Percentiles rank a stretch among this genome's conserved stretches.
Conservation (phyloP, 306 rosid species). For the Castanea crenata region DNA sequence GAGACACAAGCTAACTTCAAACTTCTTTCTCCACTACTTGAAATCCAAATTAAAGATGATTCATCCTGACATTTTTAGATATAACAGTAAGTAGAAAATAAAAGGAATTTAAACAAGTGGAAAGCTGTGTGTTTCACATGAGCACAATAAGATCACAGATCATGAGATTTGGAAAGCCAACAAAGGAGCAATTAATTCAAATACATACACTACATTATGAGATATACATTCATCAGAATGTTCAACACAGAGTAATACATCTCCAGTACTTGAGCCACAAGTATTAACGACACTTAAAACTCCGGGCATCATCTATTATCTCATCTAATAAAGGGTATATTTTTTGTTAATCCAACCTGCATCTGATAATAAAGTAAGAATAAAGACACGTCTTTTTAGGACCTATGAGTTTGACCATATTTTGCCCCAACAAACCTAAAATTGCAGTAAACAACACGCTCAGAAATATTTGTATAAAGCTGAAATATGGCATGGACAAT, state of each 20-base stretch:
- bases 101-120: conserved; percentile 16
- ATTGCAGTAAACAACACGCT: background rate
- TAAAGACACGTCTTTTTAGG: too few species aligned
- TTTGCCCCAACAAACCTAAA: background rate
- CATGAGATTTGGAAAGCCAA: conserved; percentile 7
- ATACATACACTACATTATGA: background rate
- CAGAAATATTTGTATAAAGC: background rate
- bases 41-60: conserved; percentile 83
- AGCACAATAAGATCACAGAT: conserved; percentile 4
- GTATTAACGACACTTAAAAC: conserved; percentile 6
- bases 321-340: background rate
- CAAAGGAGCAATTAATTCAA: conserved; percentile 2
- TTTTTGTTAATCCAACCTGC: background rate
- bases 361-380: background rate
- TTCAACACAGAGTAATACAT: conserved; percentile 2
- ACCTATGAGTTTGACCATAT: too few species aligned
- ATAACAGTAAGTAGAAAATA: conserved; percentile 12
- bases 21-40: conserved; percentile 75
- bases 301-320: background rate
- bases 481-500: background rate
- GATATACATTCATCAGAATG: background rate
- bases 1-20: conserved; percentile 86
- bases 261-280: conserved; percentile 1
- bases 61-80: conserved; percentile 64
- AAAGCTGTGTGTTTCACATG: background rate